Conservation (phyloP, 371 early-diverging fungal species). For the Apophysomyces sp. region DNA sequence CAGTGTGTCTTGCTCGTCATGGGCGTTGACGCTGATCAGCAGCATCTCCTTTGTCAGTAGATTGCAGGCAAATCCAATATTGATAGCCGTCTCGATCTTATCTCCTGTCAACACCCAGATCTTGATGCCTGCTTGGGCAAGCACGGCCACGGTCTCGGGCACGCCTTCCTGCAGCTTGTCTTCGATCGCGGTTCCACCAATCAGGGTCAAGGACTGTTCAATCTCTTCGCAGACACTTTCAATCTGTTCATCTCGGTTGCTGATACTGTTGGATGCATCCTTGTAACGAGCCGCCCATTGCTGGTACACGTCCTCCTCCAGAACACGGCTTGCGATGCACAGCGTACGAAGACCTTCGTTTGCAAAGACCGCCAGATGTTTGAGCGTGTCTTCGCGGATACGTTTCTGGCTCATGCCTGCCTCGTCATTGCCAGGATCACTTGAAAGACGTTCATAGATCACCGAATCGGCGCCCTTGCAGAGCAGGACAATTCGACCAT, state of each 20-base stretch:
- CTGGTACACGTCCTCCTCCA: conserved; percentile 75
- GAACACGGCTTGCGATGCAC: conserved; percentile 79
- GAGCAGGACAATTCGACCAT: conserved; percentile 74
- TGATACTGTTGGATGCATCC: conserved; percentile 78
- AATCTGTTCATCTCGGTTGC: conserved; percentile 78
- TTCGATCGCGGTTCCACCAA: conserved; percentile 91
- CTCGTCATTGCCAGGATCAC: conserved; percentile 27
- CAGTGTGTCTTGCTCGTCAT: conserved; percentile 62
- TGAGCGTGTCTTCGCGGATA: conserved; percentile 38
- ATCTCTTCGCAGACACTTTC: conserved; percentile 86
- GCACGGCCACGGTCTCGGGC: conserved; percentile 84
- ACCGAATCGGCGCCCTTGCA: conserved; percentile 98
- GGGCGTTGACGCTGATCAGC: conserved; percentile 68
- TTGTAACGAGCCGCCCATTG: conserved; percentile 78
- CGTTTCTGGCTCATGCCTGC: conserved; percentile 46
- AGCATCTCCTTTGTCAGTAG: conserved; percentile 68
- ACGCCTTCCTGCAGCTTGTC: conserved; percentile 95
- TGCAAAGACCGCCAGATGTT: conserved; percentile 69
- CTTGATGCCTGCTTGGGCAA: conserved; percentile 91
- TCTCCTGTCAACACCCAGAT: conserved; percentile 99
- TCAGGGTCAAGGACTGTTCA: conserved; percentile 64
- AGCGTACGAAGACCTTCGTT: conserved; percentile 92
- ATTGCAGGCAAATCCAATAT: conserved; percentile 91
- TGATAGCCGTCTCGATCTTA: conserved; percentile 97
- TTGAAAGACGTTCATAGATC: conserved; percentile 76